Base-by-base conservation (phyloP, 1,284 basidiomycete species). In the Fistulina hepatica region DNA sequence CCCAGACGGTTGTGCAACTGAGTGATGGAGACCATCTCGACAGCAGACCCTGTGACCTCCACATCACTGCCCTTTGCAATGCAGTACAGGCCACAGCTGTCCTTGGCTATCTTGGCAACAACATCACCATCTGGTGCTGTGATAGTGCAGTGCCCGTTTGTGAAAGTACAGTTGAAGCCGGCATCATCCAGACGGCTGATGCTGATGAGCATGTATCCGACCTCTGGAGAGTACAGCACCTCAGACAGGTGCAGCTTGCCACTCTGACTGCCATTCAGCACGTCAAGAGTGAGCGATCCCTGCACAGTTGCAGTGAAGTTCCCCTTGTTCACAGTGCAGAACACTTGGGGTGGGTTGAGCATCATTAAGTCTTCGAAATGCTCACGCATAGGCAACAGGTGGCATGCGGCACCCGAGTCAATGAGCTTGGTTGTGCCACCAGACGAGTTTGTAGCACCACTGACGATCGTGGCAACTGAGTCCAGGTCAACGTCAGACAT, bases 381-480 rank as follows among this genome's bases (percentile, higher is more conserved):
- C 16, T 63, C 44, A 0, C 48, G 40, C 39, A 63, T 62, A 0
- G 61, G 65, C 0, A 58, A 61, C 9, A 70, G 57, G 33, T 69
- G 65, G 3, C 48, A 21, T 0, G 57, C 59, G 2, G 53, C 52
- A 0, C 67, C 63, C 1, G 60, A 64, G 42, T 69, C 58, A 33
- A 51, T 59, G 0, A 67, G 25, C 27, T 64, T 54, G 2, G 44
- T 44, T n/a, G 7, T 33, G 37, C 34, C 35, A 4, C 35, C 31
- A 20, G 36, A 33, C 4, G 27, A 42, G 7, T 25, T n/a, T n/a
- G n/a, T 33, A 9, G 24, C 35, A 11, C 24, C 39, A 17, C 21
- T 10, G 30, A 30, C 34, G 9, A 30, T 40, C 5, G 43, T 35
- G 10, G 34, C 37, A 5, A 25, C 25, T 20, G 37, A 42, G 28